These are phyloP conservation scores for Aureobasidium sp. DNA, from an alignment of 2,329 filamentous ascomycete species.

Conservation along the genomic window DNA sequence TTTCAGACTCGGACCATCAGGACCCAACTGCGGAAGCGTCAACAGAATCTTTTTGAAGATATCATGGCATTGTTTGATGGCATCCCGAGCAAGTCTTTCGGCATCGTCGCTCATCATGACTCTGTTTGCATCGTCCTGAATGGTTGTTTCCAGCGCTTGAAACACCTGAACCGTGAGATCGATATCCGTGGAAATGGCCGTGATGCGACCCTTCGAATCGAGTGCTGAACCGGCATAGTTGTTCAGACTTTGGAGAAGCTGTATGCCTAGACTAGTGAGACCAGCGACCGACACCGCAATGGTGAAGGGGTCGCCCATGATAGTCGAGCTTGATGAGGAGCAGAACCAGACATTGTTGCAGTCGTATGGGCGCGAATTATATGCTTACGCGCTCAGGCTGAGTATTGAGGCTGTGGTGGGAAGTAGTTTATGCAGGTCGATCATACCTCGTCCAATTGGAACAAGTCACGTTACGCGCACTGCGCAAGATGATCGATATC, in stretches of 20 bases:
- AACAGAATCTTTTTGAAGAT: not conserved
- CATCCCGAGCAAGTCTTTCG: not conserved
- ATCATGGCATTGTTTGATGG: not conserved
- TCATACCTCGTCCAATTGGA: too few relatives aligned
- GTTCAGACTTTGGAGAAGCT: not conserved
- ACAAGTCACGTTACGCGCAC: too few relatives aligned
- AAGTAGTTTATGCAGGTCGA: too few relatives aligned
- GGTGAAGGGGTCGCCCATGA: not conserved
- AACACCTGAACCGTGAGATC: not conserved
- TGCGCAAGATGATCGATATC: too few relatives aligned
- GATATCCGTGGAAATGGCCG: not conserved
- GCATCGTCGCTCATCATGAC: not conserved
- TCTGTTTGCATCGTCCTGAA: not conserved
- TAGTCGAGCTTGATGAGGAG: not conserved
- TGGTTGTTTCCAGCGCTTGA: not conserved
- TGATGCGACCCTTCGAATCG: not conserved
- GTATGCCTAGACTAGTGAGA: not conserved
- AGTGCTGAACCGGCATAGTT: constrained; percentile 2
- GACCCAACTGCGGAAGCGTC: not conserved
- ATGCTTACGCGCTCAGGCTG: too few relatives aligned
- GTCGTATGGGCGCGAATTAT: too few relatives aligned
- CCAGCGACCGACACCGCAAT: not conserved
- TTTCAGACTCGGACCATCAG: not conserved
- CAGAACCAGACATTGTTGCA: not conserved
- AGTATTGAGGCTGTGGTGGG: too few relatives aligned